Conservation (phyloP, 2,329 filamentous ascomycete genomes). For the Fusarium torulosum region DNA sequence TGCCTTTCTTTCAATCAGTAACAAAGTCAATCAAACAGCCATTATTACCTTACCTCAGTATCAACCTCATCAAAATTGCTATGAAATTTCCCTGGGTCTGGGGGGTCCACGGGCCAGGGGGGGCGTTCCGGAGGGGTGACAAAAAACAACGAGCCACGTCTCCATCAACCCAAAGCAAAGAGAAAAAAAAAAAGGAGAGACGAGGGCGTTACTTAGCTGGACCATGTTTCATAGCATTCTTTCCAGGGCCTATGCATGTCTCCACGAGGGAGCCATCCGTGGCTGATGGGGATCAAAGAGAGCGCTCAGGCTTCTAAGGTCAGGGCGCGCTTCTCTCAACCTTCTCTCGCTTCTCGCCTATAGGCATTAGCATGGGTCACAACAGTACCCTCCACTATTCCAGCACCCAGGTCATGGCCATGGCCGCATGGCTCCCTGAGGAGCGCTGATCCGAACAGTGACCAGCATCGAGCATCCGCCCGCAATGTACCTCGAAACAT, state of each 20-base stretch:
- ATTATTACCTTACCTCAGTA: conserved; percentile 34
- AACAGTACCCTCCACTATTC: conserved; percentile 15
- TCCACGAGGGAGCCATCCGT: conserved; percentile 38
- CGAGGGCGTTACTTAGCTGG: conserved; percentile 36
- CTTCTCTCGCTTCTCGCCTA: conserved; percentile 35
- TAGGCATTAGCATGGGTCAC: conserved; percentile 25
- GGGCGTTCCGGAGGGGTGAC: conserved; percentile 33
- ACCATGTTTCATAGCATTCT: conserved; percentile 43
- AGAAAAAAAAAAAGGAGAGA: conserved; percentile 35
- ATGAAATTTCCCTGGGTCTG: conserved; percentile 29
- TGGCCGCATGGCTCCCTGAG: conserved; percentile 7
- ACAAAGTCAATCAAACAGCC: conserved; percentile 19
- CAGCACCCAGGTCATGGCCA: conserved; percentile 17
- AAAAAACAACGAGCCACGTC: conserved; percentile 36
- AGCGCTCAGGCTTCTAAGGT: conserved; percentile 33
- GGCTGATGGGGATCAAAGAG: conserved; percentile 34
- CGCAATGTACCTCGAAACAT: not conserved
- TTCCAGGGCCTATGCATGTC: conserved; percentile 40
- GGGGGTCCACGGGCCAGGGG: conserved; percentile 24
- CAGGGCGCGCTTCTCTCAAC: conserved; percentile 37
- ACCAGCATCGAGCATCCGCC: not conserved
- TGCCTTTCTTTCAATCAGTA: conserved; percentile 20
- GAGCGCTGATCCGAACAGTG: conserved; percentile 35
- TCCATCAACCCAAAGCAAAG: conserved; percentile 29
- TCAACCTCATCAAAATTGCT: conserved; percentile 42